These are phyloP conservation scores for Medakamo hakoo DNA, from an alignment of 139 green algal species.

Conservation along the genomic window DNA sequence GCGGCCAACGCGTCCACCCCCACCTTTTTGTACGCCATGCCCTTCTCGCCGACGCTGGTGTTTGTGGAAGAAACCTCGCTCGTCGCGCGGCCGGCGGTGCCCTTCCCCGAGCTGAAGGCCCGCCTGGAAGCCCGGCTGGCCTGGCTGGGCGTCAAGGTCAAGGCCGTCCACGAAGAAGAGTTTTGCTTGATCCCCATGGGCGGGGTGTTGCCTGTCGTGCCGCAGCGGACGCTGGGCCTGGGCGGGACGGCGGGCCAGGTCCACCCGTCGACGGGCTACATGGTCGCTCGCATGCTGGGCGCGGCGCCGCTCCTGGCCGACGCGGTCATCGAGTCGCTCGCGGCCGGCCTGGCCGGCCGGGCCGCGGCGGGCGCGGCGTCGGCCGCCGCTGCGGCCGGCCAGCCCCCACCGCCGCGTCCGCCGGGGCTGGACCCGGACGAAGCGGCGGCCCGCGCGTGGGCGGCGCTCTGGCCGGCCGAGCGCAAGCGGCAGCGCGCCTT, in stretches of 20 bases:
- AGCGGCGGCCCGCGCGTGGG: slow-evolving; percentile 47
- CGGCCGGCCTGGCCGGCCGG: slow-evolving; percentile 19
- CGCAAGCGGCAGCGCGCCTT: slow-evolving; percentile 82
- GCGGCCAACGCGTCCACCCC: slow-evolving; percentile 28
- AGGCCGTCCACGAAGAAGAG: slow-evolving; percentile 27
- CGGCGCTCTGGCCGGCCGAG: slow-evolving; percentile 66
- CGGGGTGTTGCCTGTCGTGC: slow-evolving; percentile 77
- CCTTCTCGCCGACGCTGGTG: slow-evolving; percentile 70
- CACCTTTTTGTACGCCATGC: slow-evolving; percentile 99
- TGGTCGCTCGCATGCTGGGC: slow-evolving; percentile 78
- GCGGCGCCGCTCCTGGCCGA: slow-evolving; percentile 65
- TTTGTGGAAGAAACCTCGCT: slow-evolving; percentile 93
- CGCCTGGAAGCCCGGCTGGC: slow-evolving; percentile 53
- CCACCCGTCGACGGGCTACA: slow-evolving; percentile 87
- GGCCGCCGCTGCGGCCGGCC: too few relatives aligned
- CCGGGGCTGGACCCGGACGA: slow-evolving; percentile 34
- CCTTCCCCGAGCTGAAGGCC: slow-evolving; percentile 83
- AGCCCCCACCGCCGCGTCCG: too few relatives aligned
- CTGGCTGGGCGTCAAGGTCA: slow-evolving; percentile 13
- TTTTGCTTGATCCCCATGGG: slow-evolving; percentile 99
- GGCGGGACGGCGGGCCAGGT: slow-evolving; percentile 92
- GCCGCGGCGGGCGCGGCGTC: slow-evolving; percentile 18
- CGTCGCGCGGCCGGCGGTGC: slow-evolving; percentile 73
- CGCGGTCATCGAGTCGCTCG: slow-evolving; percentile 58
- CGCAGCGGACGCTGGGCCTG: slow-evolving; percentile 86